Conservation (phyloP, 2,329 filamentous ascomycete species). For the Sporothrix brasiliensis region DNA sequence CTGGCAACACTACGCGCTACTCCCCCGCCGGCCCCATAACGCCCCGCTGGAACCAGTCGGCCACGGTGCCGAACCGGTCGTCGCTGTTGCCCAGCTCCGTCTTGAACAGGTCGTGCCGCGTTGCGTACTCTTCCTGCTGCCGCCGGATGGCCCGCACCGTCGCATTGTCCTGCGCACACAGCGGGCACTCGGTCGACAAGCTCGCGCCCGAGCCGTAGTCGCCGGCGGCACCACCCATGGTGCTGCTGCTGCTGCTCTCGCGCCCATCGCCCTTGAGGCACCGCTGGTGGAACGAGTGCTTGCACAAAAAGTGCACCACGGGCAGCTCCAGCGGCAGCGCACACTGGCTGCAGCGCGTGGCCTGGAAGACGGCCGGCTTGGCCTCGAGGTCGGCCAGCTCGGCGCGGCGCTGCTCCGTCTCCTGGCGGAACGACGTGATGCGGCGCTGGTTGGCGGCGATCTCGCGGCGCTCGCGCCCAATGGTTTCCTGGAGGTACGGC, state of each 20-base stretch:
- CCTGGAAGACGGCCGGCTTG: constrained; percentile 87
- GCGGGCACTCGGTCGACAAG: constrained; percentile 70
- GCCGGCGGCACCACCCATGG: constrained; percentile 40
- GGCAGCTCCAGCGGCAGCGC: constrained; percentile 78
- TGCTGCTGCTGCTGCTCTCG: constrained; percentile 22
- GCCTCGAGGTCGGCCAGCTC: constrained; percentile 77
- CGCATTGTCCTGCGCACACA: constrained; percentile 80
- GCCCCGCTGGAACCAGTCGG: constrained; percentile 91
- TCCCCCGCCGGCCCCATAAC: constrained; percentile 67
- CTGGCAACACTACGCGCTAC: neutral
- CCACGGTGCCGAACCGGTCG: constrained; percentile 86
- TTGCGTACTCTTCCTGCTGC: constrained; percentile 83
- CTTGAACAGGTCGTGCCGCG: constrained; percentile 86
- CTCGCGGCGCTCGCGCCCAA: constrained; percentile 83
- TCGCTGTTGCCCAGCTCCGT: constrained; percentile 74
- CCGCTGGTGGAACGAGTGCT: constrained; percentile 92
- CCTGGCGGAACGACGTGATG: constrained; percentile 79
- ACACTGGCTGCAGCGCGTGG: constrained; percentile 84
- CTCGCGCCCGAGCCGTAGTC: neutral
- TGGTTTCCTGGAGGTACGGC: constrained; percentile 84
- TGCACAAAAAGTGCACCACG: constrained; percentile 93
- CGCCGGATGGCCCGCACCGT: constrained; percentile 85
- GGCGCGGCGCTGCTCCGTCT: constrained; percentile 76
- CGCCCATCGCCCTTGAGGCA: constrained; percentile 63
- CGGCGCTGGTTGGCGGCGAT: constrained; percentile 78